Base-by-base conservation (phyloP, 2,329 filamentous ascomycete genomes). In the Penicillium sp. region DNA sequence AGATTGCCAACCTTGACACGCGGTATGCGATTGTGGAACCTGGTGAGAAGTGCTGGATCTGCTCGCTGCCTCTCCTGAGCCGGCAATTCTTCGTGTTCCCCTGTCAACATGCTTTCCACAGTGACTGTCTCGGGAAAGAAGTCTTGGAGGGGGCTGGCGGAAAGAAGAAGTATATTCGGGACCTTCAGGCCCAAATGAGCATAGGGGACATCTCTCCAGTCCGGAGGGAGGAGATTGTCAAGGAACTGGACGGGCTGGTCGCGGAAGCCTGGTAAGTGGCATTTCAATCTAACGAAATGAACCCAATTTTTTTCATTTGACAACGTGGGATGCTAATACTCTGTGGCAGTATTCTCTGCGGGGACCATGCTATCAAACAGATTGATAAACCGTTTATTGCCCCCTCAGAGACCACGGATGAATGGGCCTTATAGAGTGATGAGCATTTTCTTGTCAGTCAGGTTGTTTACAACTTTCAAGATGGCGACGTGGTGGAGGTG, bases 71-170 rank as follows among this genome's bases (percentile, higher is more conserved):
- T 8, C 73, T 98, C 46, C 77, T 98, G 12, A 90, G 87, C 63
- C 75, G 90, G 46, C 90, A 96, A 61, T 98, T 98, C 71, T 98
- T 97, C 59, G 93, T 98, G 13, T 98, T 98, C 58, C 93, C 93
- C 0, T 98, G 93, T 68, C 93, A 98, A 73, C 93, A 98, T 70
- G 88, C 90, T 3, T 98, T 98, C 64, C 93, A 98, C 68, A 91
- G 88, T 37, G 93, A 98, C 66, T 98, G 93, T 66, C 72, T 98
- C 42, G 91, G 89, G 0, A 84, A 82, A 60, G 86, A 86, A 63
- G 89, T 97, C 1, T 78, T 96, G 45, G 87, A 91, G 66, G 84
- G 89, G 55, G 84, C 85, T 1, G 88, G 89, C 0, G 85, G 82
- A 13, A 88, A 85, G 69, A 83, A 85, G 12, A 84, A 84, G 66